Conservation (phyloP, 768 basidiomycete species). For the Dioszegia crocea region DNA sequence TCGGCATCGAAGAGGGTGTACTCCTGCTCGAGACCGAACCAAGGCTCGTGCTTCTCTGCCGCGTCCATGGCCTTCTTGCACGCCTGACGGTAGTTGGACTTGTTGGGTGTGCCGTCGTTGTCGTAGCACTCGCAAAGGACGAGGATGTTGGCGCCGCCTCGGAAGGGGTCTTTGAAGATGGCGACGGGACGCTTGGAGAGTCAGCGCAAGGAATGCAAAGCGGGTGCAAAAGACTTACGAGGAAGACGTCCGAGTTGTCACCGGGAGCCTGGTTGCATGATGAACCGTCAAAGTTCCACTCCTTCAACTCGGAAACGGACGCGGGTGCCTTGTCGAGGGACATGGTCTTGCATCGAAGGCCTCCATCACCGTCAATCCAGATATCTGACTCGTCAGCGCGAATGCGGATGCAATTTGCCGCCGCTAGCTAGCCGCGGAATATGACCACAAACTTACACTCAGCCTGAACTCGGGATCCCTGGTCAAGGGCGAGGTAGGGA, state of each 20-base stretch:
- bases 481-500: slow-evolving; percentile 80
- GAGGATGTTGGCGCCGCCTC: slow-evolving; percentile 94
- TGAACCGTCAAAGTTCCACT: slow-evolving; percentile 99
- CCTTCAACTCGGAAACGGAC: slow-evolving; percentile 82
- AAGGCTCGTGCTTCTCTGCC: slow-evolving; percentile 60
- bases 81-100: slow-evolving; percentile 90
- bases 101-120: slow-evolving; percentile 97
- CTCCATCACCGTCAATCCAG: slow-evolving; percentile 95
- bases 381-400: slow-evolving; percentile 63
- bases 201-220: background rate
- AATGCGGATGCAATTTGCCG: background rate
- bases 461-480: slow-evolving; percentile 89
- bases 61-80: slow-evolving; percentile 90
- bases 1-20: slow-evolving; percentile 96
- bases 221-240: slow-evolving; percentile 50
- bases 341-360: slow-evolving; percentile 96
- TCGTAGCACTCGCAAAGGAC: slow-evolving; percentile 97
- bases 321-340: slow-evolving; percentile 81
- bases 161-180: slow-evolving; percentile 99
- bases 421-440: background rate
- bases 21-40: slow-evolving; percentile 99
- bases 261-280: slow-evolving; percentile 97
- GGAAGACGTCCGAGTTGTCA: slow-evolving; percentile 92
- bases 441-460: slow-evolving; percentile 53
- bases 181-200: slow-evolving; percentile 71